phyloP scores from a whole-genome alignment of 2,329 filamentous ascomycete genomes.

The Ceratocystis eucalypticola region DNA sequence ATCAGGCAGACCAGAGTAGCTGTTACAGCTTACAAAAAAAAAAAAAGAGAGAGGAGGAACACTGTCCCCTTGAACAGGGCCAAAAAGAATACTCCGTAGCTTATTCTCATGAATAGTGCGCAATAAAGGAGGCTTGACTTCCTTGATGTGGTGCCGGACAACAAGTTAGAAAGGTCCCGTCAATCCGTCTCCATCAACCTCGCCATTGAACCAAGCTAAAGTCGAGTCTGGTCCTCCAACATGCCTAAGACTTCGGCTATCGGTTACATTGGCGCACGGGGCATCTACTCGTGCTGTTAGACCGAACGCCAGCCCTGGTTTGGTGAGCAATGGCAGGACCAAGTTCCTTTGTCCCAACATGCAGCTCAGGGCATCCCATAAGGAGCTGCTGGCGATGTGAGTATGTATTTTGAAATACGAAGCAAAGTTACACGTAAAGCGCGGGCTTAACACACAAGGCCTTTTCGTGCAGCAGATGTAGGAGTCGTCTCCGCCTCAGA shows the following conservation, averaged over 20 bases:
- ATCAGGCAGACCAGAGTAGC: not conserved
- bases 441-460: not conserved
- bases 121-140: not conserved
- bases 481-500: not conserved
- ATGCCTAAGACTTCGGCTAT: constrained; percentile 2
- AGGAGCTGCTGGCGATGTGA: not conserved
- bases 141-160: not conserved
- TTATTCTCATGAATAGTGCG: not conserved
- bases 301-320: not conserved
- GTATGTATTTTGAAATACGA: not conserved
- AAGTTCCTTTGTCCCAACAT: not conserved
- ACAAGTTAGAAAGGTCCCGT: not conserved
- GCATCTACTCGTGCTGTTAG: not conserved
- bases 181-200: not conserved
- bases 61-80: not conserved
- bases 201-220: not conserved
- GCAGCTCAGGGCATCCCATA: no score
- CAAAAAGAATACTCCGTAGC: not conserved
- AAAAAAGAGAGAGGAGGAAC: not conserved
- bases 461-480: not conserved
- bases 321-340: not conserved
- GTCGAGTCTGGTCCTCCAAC: not conserved
- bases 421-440: not conserved
- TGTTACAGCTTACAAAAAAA: not conserved
- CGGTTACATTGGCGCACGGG: not conserved